Evolutionary conservation across 805 yeast species (phyloP).

Genomic region (Naumovozyma baii): DNA sequence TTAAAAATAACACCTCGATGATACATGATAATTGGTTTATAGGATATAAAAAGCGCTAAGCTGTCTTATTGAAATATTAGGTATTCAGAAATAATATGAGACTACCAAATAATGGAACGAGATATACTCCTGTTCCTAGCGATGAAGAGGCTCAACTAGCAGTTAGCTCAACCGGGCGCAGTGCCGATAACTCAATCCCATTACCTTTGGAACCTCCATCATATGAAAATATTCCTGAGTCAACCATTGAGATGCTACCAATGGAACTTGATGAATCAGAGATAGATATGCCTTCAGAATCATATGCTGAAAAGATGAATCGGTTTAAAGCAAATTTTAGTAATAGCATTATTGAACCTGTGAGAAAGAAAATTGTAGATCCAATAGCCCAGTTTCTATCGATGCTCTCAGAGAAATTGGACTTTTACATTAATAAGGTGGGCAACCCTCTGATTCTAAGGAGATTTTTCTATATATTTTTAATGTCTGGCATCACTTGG

Average conservation of each 20-base stretch:
- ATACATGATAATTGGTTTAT: too few relatives aligned
- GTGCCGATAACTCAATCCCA: not conserved
- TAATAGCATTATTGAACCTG: slow-evolving; percentile 32
- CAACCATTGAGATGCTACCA: not conserved
- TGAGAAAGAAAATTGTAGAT: slow-evolving; percentile 34
- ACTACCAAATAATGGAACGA: too few relatives aligned
- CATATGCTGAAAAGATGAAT: slow-evolving; percentile 8
- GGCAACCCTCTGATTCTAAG: slow-evolving; percentile 83
- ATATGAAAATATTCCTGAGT: slow-evolving; percentile 10
- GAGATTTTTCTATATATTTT: slow-evolving; percentile 59
- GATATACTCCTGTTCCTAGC: not conserved
- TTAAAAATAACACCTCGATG: not conserved
- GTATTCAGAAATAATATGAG: too few relatives aligned
- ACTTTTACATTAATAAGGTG: slow-evolving; percentile 47
- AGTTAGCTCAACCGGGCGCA: not conserved
- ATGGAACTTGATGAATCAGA: slow-evolving; percentile 2
- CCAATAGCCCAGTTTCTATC: slow-evolving; percentile 37
- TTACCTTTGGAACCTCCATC: slow-evolving; percentile 29
- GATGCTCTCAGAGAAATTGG: slow-evolving; percentile 36
- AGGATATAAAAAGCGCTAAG: too few relatives aligned
- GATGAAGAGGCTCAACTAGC: not conserved
- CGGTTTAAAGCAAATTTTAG: slow-evolving; percentile 18
- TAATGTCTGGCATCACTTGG: slow-evolving; percentile 51
- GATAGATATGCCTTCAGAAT: not conserved
- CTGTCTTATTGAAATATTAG: too few relatives aligned